Evolutionary conservation across 345 rosid species (phyloP), one percentile per base, ranked within the genome.

Genomic region (Diplotaxis tenuifolia): DNA sequence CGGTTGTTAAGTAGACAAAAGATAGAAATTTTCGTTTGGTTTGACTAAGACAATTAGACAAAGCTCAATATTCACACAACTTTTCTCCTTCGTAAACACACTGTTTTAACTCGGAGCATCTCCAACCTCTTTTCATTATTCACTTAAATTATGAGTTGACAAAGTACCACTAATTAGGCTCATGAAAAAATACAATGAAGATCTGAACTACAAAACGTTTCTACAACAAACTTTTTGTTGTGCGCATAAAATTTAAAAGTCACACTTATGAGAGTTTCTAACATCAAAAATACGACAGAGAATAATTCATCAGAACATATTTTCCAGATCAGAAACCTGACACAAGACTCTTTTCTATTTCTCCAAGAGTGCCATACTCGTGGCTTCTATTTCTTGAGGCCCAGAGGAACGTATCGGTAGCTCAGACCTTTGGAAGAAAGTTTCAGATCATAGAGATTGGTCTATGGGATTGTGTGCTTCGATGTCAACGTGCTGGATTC

Each of bases 401-500:
- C 53, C 58, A 20, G 67, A 21, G 20, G n/a, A 50, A n/a, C n/a
- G n/a, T n/a, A n/a, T 67, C 23, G 14, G 34, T 34, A 52, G 60
- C 52, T 50, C 47, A 9, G 29, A 75, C 63, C 31, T 73, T 47
- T n/a, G n/a, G 40, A 18, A 32, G n/a, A 27, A 23, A 0, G 19
- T 18, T 18, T 15, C 25, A 21, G 70, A 75, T 84, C 74, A 80
- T 23, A 68, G 80, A 20, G 77, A 42, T 57, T 78, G 71, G 16
- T 82, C 89, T 31, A 66, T 15, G 28, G 98, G 99, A 78, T 92
- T 92, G 82, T 95, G 99, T 62, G 96, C 99, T 82, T 95, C 99
- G 2, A 95, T 95, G 82, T 95, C 99, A 1, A 95, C 99, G 31
- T 95, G 97, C 29, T 89, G 91, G 70, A 95, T 87, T 40, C 99